Evolutionary conservation across 345 rosid species (phyloP).

Genomic region (Gossypium ekmanianum): DNA sequence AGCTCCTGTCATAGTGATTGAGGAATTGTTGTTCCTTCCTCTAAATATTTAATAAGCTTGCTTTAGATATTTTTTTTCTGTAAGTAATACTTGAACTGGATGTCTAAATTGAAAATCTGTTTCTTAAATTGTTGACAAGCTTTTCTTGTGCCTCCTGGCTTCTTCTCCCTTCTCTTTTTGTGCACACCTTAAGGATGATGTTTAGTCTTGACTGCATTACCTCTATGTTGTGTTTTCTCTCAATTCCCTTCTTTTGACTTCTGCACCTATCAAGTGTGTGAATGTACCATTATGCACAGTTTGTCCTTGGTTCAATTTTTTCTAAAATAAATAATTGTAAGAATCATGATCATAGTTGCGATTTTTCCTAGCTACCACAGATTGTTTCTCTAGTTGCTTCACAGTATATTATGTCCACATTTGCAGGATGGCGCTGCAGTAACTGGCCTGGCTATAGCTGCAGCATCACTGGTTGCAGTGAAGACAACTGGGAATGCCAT

Average conservation of each 20-base stretch:
- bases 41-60: background rate
- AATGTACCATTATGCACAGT: background rate
- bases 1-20: background rate
- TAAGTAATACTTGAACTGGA: background rate
- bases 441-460: slow-evolving; percentile 87
- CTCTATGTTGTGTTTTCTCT: background rate
- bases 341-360: background rate
- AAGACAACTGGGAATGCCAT: slow-evolving; percentile 81
- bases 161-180: background rate
- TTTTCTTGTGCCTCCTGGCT: background rate
- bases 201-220: background rate
- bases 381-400: background rate
- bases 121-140: background rate
- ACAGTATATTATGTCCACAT: slow-evolving; percentile 16
- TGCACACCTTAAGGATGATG: background rate
- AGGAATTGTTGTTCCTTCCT: background rate
- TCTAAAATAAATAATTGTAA: background rate
- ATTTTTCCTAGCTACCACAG: background rate
- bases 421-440: slow-evolving; percentile 98
- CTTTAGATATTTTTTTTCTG: background rate
- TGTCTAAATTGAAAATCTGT: background rate
- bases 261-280: background rate
- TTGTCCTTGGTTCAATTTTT: background rate
- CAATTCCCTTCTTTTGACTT: background rate
- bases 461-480: slow-evolving; percentile 84